phyloP scores from a whole-genome alignment of 495 filamentous ascomycete genomes.

The Talaromyces adpressus region DNA sequence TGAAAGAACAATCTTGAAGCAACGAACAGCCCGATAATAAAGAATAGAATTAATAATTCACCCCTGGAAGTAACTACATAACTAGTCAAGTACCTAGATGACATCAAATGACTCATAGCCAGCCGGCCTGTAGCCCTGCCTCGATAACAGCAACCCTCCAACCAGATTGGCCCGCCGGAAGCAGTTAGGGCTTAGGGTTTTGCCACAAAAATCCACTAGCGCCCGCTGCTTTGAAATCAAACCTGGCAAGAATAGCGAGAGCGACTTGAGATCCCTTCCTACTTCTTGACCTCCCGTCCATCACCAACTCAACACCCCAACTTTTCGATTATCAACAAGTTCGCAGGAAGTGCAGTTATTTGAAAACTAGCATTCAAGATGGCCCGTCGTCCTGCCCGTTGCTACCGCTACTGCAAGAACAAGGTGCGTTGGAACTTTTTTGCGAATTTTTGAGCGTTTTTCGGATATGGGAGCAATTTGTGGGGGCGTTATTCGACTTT shows the following conservation, averaged over 20 bases:
- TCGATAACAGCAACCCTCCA: neutral
- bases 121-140: neutral
- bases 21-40: neutral
- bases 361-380: constrained; percentile 67
- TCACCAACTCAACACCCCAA: constrained; percentile 4
- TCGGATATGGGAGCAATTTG: constrained; percentile 21
- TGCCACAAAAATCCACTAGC: constrained; percentile 31
- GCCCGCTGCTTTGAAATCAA: constrained; percentile 45
- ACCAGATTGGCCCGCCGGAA: neutral
- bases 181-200: constrained; percentile 40
- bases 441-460: constrained; percentile 21
- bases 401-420: constrained; percentile 99
- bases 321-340: constrained; percentile 13
- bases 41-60: neutral
- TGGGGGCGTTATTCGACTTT: constrained; percentile 15
- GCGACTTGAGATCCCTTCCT: constrained; percentile 23
- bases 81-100: neutral
- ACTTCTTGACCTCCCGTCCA: constrained; percentile 34
- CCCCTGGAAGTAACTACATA: neutral
- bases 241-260: constrained; percentile 25
- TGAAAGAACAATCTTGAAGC: neutral
- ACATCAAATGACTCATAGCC: neutral
- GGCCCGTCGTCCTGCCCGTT: constrained; percentile 96
- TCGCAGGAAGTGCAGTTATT: constrained; percentile 49
- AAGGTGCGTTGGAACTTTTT: constrained; percentile 60